Conservation (phyloP, 2,329 filamentous ascomycete species). For the Microsporum ferrugineum region DNA sequence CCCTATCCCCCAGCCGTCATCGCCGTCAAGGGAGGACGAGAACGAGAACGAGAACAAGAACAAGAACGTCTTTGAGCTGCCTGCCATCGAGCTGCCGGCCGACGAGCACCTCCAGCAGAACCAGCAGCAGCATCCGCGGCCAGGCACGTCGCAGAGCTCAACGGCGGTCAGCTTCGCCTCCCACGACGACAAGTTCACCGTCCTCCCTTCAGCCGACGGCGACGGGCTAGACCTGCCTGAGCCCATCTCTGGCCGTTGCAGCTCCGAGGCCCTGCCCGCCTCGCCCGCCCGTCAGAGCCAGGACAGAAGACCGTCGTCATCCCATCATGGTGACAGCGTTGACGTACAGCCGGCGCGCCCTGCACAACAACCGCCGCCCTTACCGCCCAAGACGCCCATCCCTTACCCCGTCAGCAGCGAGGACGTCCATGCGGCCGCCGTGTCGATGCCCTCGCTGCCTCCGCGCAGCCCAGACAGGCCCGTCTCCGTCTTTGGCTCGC, state of each 20-base stretch:
- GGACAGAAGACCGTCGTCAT: conserved; percentile 16
- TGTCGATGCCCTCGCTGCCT: conserved; percentile 27
- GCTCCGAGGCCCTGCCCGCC: conserved; percentile 18
- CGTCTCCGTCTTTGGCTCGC: background rate
- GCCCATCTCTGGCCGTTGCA: conserved; percentile 23
- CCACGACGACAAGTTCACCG: conserved; percentile 57
- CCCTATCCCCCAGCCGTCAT: background rate
- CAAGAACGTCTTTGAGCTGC: conserved; percentile 16
- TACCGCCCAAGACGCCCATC: conserved; percentile 68
- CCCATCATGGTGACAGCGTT: conserved; percentile 6
- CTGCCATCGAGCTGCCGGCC: conserved; percentile 50
- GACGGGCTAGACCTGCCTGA: conserved; percentile 39
- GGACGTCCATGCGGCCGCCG: conserved; percentile 11
- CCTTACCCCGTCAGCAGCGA: conserved; percentile 36
- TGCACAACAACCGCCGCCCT: conserved; percentile 46
- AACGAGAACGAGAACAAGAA: conserved; percentile 23
- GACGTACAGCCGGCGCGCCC: no score
- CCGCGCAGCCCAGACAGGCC: conserved; percentile 23
- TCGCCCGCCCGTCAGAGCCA: conserved; percentile 29
- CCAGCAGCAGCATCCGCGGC: conserved; percentile 22
- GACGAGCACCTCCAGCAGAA: conserved; percentile 35
- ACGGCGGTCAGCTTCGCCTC: conserved; percentile 34
- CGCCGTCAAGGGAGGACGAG: conserved; percentile 16
- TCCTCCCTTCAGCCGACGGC: conserved; percentile 42
- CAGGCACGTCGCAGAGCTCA: conserved; percentile 16